Conservation (phyloP, 108 stramenopile genomes). For the Parietichytrium sp. region DNA sequence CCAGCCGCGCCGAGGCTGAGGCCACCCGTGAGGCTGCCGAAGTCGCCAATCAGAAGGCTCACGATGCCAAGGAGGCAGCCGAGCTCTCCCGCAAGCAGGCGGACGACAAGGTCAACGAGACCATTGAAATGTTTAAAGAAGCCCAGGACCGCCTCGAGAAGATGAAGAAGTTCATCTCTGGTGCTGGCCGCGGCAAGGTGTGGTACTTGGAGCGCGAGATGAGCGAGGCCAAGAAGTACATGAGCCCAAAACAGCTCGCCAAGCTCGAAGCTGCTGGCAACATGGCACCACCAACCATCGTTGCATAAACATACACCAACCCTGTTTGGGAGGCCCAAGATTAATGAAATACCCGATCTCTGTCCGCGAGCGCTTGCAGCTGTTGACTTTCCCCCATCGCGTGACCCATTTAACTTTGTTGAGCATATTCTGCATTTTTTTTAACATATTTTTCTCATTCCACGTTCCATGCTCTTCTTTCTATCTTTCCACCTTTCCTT, state of each 20-base stretch:
- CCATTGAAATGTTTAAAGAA: background rate
- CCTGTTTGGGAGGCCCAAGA: too few species aligned
- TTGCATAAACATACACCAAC: too few species aligned
- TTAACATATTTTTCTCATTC: too few species aligned
- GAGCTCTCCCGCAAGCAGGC: background rate
- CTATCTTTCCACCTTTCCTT: too few species aligned
- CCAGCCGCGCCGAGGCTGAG: conserved; percentile 18
- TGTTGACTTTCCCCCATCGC: too few species aligned
- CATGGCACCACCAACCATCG: background rate
- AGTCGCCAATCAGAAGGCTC: background rate
- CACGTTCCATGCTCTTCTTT: too few species aligned
- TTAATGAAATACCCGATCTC: too few species aligned
- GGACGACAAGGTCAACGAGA: conserved; percentile 7
- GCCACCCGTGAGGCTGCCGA: background rate
- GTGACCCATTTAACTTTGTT: too few species aligned
- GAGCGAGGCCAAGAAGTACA: conserved; percentile 45
- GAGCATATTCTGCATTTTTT: too few species aligned
- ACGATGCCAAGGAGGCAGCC: background rate
- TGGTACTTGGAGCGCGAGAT: conserved; percentile 46
- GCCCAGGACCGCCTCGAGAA: background rate
- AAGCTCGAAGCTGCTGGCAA: background rate
- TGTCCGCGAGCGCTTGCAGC: too few species aligned
- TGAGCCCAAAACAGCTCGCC: conserved; percentile 9
- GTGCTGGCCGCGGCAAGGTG: conserved; percentile 41
- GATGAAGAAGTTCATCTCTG: conserved; percentile 36